Evolutionary conservation across 2,329 filamentous ascomycete species (phyloP), one percentile per base, ranked within the genome.

Genomic region (Fusarium mundagurra): DNA sequence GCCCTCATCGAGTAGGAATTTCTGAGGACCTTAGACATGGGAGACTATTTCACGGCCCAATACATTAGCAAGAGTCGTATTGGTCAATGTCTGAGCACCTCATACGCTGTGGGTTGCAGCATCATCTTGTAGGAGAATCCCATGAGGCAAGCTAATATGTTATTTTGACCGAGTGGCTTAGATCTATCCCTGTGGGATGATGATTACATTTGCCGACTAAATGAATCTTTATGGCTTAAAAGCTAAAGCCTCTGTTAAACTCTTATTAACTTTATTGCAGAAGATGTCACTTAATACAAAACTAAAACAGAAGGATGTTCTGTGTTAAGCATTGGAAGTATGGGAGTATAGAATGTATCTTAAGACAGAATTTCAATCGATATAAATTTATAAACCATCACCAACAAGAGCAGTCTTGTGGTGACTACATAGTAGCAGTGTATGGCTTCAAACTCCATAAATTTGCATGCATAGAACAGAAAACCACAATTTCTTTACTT

Each of bases 401-500:
- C 33, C 41, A 60, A 62, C 39, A 63, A 61, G 51, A 62, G 48
- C 38, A 31, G 50, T 57, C 62, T 64, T 65, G 63, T 44, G 59
- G 64, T 58, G 58, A 71, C 38, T 51, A 43, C 27, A 51, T 64
- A 39, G 6, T 39, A 67, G 50, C 64, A 64, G n/a, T 71, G 61
- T 48, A 74, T 60, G 27, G 29, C 53, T 61, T 66, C 39, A 55
- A 55, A 70, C 72, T 71, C 72, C 60, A 43, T 47, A 73, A 55
- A 44, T 62, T 47, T 67, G 59, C 47, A 53, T 58, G 54, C 33
- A 53, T 31, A 63, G 48, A 71, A 73, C 24, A 69, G 43, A 50
- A 66, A 48, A 51, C 44, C 22, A 34, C 65, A 33, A 24, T 44
- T 43, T 33, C 43, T 38, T 61, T 48, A 13, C 29, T 50, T 16